Conservation (phyloP, 2,329 filamentous ascomycete genomes). For the Talaromyces marneffei region DNA sequence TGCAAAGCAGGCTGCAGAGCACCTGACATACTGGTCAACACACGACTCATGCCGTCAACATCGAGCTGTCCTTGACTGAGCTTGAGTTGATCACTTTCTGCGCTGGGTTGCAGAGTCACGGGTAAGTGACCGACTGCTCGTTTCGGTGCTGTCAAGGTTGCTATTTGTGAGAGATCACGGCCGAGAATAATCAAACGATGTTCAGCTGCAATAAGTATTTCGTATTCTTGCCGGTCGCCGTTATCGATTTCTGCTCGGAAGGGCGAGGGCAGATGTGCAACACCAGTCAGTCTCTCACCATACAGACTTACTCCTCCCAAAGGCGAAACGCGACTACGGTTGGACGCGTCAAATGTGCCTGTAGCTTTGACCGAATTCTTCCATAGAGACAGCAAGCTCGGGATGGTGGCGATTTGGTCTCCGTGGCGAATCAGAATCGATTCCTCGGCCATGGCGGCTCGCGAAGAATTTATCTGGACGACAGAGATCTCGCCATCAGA, state of each 20-base stretch:
- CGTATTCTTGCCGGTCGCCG: slow-evolving; percentile 24
- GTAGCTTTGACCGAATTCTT: slow-evolving; percentile 35
- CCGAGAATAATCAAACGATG: slow-evolving; percentile 35
- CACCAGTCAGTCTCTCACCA: slow-evolving; percentile 37
- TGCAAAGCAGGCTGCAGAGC: slow-evolving; percentile 20
- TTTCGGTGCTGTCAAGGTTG: not conserved
- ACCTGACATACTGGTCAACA: slow-evolving; percentile 40
- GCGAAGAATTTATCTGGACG: slow-evolving; percentile 31
- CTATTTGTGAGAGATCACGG: not conserved
- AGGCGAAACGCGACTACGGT: slow-evolving; percentile 33
- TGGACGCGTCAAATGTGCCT: slow-evolving; percentile 36
- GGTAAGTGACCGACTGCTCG: not conserved
- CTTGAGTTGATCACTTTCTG: slow-evolving; percentile 37
- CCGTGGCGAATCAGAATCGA: slow-evolving; percentile 41
- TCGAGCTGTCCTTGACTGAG: slow-evolving; percentile 41
- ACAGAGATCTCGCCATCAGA: slow-evolving; percentile 40
- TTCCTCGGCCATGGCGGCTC: slow-evolving; percentile 37
- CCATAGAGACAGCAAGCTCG: slow-evolving; percentile 42
- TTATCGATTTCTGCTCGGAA: slow-evolving; percentile 20
- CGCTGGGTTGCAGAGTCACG: slow-evolving; percentile 18
- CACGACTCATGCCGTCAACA: slow-evolving; percentile 44
- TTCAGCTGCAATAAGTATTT: slow-evolving; percentile 38
- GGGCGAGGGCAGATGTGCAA: slow-evolving; percentile 32
- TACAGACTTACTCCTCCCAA: slow-evolving; percentile 36
- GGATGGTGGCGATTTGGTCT: slow-evolving; percentile 36